These are phyloP conservation scores for Linum tenue DNA, from an alignment of 345 rosid genomes.

Conservation along the genomic window DNA sequence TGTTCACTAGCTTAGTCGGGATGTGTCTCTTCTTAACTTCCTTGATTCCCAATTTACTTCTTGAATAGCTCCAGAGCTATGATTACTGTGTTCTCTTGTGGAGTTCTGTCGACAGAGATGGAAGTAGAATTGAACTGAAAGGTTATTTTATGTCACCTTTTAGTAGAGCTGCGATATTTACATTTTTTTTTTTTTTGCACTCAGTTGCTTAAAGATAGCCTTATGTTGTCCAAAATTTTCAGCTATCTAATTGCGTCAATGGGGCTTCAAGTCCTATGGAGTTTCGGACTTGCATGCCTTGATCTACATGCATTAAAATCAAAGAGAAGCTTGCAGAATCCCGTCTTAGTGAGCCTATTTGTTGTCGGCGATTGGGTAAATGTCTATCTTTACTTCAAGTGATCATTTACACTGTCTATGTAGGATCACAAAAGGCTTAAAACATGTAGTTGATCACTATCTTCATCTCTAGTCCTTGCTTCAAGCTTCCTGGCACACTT, in stretches of 20 bases:
- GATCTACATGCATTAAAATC: slow-evolving; percentile 31
- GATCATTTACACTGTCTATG: background rate
- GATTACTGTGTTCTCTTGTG: no score
- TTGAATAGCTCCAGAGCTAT: background rate
- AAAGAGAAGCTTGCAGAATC: slow-evolving; percentile 33
- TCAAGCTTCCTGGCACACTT: no score
- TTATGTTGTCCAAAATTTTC: slow-evolving; percentile 8
- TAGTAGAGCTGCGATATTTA: background rate
- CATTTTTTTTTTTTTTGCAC: background rate
- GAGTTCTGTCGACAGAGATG: no score
- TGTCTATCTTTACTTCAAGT: background rate
- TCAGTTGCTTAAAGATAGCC: background rate
- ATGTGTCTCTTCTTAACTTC: background rate
- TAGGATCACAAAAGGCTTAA: background rate
- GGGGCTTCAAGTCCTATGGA: slow-evolving; percentile 39
- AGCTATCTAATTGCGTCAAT: slow-evolving; percentile 38
- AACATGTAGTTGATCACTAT: background rate
- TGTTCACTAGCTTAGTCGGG: background rate
- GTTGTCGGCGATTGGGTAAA: slow-evolving; percentile 36
- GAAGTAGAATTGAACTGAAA: no score
- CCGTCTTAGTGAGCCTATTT: slow-evolving; percentile 33
- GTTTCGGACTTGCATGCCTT: slow-evolving; percentile 37
- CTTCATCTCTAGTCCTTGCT: background rate
- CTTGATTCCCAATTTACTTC: background rate
- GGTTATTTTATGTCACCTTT: background rate